phyloP scores from a whole-genome alignment of 371 early-diverging fungal genomes.

The Mucor piriformis region DNA sequence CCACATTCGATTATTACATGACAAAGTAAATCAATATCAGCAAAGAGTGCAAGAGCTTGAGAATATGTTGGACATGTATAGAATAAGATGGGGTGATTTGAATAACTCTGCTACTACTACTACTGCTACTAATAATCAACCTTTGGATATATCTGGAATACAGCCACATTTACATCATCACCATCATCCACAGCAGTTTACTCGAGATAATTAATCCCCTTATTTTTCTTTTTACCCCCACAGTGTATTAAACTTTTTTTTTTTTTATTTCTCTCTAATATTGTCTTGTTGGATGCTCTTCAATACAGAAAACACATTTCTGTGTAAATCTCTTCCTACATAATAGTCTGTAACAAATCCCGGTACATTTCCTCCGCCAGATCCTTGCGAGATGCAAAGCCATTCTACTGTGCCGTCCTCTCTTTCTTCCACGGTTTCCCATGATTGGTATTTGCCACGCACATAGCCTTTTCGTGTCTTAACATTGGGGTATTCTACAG shows the following conservation, averaged over 20 bases:
- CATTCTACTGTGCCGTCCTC: conserved; percentile 27
- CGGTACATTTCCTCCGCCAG: conserved; percentile 32
- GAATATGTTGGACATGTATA: conserved; percentile 35
- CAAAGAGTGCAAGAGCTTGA: conserved; percentile 74
- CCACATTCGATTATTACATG: conserved; percentile 76
- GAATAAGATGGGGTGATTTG: conserved; percentile 27
- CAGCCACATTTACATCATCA: conserved; percentile 20
- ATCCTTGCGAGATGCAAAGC: conserved; percentile 32
- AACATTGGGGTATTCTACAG: conserved; percentile 4
- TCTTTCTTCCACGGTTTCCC: conserved; percentile 29
- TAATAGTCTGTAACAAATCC: conserved; percentile 23
- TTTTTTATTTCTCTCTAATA: background rate
- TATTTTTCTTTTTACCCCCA: background rate
- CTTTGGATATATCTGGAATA: conserved; percentile 33
- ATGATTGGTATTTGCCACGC: conserved; percentile 34
- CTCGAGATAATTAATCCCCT: background rate
- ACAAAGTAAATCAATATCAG: conserved; percentile 55
- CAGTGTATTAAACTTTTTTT: background rate
- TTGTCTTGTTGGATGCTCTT: conserved; percentile 13
- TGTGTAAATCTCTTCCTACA: conserved; percentile 20
- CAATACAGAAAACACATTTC: background rate
- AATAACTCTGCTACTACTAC: conserved; percentile 7
- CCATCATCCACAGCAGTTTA: background rate
- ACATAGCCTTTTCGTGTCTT: conserved; percentile 16
- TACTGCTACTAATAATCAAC: conserved; percentile 7